Evolutionary conservation across 1,139 yeast species (phyloP), one percentile per base, ranked within the genome.

Genomic region (Pneumocystis murina): DNA sequence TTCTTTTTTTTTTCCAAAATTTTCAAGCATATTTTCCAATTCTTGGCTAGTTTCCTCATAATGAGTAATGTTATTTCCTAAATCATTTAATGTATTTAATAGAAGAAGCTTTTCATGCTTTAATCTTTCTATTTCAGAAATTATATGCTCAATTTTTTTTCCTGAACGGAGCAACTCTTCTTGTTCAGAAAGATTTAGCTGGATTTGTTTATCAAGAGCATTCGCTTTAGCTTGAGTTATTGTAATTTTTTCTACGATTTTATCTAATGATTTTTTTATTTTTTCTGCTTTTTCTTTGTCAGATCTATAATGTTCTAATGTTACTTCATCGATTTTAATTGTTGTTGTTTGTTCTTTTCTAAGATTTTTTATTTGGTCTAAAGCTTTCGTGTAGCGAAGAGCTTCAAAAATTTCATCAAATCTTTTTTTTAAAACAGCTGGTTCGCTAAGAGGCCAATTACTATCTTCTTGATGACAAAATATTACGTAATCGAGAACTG

Each of bases 391-490:
- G 70, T 87, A 94, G 73, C 89, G 90, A 69, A 90, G 82, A 0
- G 97, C 96, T 73, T 94, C 97, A 70, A 94, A 94, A 6, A 94
- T 92, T 72, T 92, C 98, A 73, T 94, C 98, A 71, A 94, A 94
- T 66, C 92, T 81, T 75, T 91, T 91, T 75, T 94, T 94, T 71
- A 94, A 79, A 16, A 82, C 82, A 7, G 95, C 80, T 0, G 98
- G 95, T 74, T 94, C 99, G 69, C 92, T 84, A 64, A 94, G 77
- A 1, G 99, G 99, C 99, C 99, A 94, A 57, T 89, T 75, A 71
- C 94, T 86, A 66, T 94, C 99, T 71, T 94, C 99, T 73, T 94
- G 99, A 72, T 94, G 99, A 71, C 98, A 92, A 73, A 94, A 94
- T 1, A 92, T 85, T 60, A 94, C 98, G 73, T 90, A 88, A 69